phyloP scores from a whole-genome alignment of 352 stramenopile genomes.

The Globisporangium cystogenes region DNA sequence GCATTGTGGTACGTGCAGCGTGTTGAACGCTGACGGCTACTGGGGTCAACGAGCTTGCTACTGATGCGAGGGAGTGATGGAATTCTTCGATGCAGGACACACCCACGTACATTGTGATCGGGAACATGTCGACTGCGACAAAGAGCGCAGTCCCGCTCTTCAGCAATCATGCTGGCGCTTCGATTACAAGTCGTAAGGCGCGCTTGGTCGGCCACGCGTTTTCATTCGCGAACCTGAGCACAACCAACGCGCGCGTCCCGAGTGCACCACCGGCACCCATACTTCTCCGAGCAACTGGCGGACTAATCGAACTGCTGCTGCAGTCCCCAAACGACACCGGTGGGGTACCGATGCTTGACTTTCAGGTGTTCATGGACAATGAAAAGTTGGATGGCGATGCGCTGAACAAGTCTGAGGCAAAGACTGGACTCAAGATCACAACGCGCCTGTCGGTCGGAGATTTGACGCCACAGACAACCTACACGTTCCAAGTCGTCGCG shows the following conservation, averaged over 20 bases:
- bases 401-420: background rate
- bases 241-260: slow-evolving; percentile 22
- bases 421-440: slow-evolving; percentile 15
- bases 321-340: slow-evolving; percentile 37
- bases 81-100: no score
- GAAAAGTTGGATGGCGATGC: slow-evolving; percentile 10
- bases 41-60: no score
- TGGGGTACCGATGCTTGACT: slow-evolving; percentile 40
- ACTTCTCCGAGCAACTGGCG: slow-evolving; percentile 33
- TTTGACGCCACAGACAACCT: slow-evolving; percentile 21
- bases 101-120: slow-evolving; percentile 25
- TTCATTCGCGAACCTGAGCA: slow-evolving; percentile 32
- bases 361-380: slow-evolving; percentile 34
- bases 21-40: no score
- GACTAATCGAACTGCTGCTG: slow-evolving; percentile 26
- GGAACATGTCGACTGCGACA: slow-evolving; percentile 25
- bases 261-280: slow-evolving; percentile 20
- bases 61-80: no score
- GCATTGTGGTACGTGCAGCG: slow-evolving; percentile 18
- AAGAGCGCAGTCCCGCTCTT: slow-evolving; percentile 27
- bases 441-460: slow-evolving; percentile 21
- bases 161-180: slow-evolving; percentile 13
- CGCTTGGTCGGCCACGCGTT: slow-evolving; percentile 21
- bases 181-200: slow-evolving; percentile 21
- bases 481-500: slow-evolving; percentile 26